These are phyloP conservation scores for Lagenidium sp. DNA, from an alignment of 352 stramenopile genomes.

Conservation along the genomic window DNA sequence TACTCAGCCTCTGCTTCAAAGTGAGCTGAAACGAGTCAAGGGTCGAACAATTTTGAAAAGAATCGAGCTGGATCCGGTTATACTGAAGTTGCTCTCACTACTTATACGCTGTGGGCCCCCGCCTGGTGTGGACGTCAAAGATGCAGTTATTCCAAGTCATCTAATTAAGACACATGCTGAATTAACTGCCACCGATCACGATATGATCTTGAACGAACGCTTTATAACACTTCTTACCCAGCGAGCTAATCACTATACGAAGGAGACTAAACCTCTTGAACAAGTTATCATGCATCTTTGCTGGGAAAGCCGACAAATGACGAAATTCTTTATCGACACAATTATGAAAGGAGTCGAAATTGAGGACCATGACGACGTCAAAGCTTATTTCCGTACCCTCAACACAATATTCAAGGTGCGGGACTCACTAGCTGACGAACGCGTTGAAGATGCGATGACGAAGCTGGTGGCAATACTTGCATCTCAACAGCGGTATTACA, in stretches of 20 bases:
- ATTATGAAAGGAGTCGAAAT: constrained; percentile 70
- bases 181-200: constrained; percentile 40
- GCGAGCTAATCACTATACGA: constrained; percentile 60
- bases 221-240: constrained; percentile 71
- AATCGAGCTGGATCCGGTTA: constrained; percentile 58
- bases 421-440: constrained; percentile 51
- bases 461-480: constrained; percentile 70
- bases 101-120: constrained; percentile 62
- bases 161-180: constrained; percentile 69
- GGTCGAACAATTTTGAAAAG: constrained; percentile 65
- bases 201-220: constrained; percentile 66
- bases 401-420: constrained; percentile 73
- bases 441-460: constrained; percentile 59
- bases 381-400: constrained; percentile 83
- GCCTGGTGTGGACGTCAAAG: constrained; percentile 55
- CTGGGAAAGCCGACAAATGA: constrained; percentile 63
- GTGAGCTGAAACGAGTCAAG: constrained; percentile 64
- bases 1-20: constrained; percentile 51
- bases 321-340: constrained; percentile 40
- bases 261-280: constrained; percentile 72
- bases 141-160: constrained; percentile 25
- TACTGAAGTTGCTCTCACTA: constrained; percentile 68
- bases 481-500: constrained; percentile 82
- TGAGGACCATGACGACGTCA: constrained; percentile 81
- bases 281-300: constrained; percentile 72